Evolutionary conservation across 1,284 basidiomycete genomes (phyloP), one percentile per base, ranked within the genome.

Genomic region (Irpex sp.): DNA sequence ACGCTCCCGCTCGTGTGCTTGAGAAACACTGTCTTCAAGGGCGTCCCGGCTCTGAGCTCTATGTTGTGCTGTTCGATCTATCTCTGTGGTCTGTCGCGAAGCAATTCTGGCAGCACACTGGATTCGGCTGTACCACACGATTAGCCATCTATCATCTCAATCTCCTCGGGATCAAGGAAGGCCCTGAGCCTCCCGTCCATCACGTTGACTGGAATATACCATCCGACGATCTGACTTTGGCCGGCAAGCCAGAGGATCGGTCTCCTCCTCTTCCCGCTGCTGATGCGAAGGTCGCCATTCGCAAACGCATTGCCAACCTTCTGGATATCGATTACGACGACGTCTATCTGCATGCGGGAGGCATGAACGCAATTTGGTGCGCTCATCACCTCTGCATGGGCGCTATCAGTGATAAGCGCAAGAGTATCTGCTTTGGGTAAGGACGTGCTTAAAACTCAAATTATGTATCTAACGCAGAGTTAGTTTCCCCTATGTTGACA

Each of bases 401-500:
- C 8, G 77, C 78, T 5, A 76, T 73, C 61, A 85, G 81, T 61
- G 67, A 75, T 56, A 88, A 87, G 15, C 54, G 54, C 19, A 96
- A 96, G 78, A 95, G 92, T 69, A 84, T 96, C 44, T 96, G 94
- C 72, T 97, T 97, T 70, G 96, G 95, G 94, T 95, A 71, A 67
- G 88, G 75, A 44, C n/a, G 9, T 49, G 9, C 13, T 34, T 57
- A 58, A 34, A 58, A 26, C 19, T 61, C 37, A 38, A 37, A 9
- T 1, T 59, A 8, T 4, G 6, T 34, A 56, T 17, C 9, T 17
- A 47, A 37, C 15, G 7, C 11, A 21, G 13, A 8, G 6, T 54
- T 71, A 97, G 96, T n/a, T 99, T 99, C 76, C 93, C 96, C 0
- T 99, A 98, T 75, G 94, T 90, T 7, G 97, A 99, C 75, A 98